Percentiles rank a stretch among this genome's conserved stretches.
These are phyloP conservation scores for Artemisia argyi DNA, from an alignment of 129 eudicot species.

Conservation along the genomic window DNA sequence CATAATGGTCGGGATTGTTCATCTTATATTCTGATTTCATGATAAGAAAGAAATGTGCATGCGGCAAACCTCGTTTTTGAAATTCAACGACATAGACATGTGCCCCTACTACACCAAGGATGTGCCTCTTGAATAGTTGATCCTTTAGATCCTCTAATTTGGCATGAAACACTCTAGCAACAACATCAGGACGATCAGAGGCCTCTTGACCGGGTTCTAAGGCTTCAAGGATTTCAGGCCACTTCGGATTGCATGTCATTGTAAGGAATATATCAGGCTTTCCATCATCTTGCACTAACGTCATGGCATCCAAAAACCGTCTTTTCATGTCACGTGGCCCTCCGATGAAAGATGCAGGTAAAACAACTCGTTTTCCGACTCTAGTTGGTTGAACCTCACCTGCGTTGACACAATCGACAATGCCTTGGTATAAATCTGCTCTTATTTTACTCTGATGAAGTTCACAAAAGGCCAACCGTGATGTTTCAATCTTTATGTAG, in stretches of 20 bases:
- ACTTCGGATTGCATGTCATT: slow-evolving; percentile 37
- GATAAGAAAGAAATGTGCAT: background rate
- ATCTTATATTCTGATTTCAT: background rate
- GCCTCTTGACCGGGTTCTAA: background rate
- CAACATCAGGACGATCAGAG: slow-evolving; percentile 25
- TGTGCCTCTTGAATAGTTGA: background rate
- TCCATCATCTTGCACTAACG: slow-evolving; percentile 22
- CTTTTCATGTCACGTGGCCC: slow-evolving; percentile 34
- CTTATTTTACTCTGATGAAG: slow-evolving; percentile 1
- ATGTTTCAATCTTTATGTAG: slow-evolving; percentile 24
- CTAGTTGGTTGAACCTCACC: slow-evolving; percentile 1
- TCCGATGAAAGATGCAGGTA: slow-evolving; percentile 33
- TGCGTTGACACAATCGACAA: slow-evolving; percentile 2
- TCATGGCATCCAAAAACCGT: slow-evolving; percentile 26
- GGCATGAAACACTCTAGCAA: slow-evolving; percentile 13
- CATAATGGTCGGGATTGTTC: background rate
- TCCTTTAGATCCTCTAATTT: background rate
- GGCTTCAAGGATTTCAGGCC: slow-evolving; percentile 18
- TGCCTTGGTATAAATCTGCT: slow-evolving; percentile 17
- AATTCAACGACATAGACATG: slow-evolving; percentile 19
- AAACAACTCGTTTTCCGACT: slow-evolving; percentile 19
- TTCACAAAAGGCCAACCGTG: slow-evolving; percentile 3
- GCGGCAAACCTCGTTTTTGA: slow-evolving; percentile 26
- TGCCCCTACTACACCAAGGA: background rate
- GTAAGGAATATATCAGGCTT: slow-evolving; percentile 34